Evolutionary conservation across 2,329 filamentous ascomycete species (phyloP), one percentile per base, ranked within the genome.

Genomic region (Exophiala sideris): DNA sequence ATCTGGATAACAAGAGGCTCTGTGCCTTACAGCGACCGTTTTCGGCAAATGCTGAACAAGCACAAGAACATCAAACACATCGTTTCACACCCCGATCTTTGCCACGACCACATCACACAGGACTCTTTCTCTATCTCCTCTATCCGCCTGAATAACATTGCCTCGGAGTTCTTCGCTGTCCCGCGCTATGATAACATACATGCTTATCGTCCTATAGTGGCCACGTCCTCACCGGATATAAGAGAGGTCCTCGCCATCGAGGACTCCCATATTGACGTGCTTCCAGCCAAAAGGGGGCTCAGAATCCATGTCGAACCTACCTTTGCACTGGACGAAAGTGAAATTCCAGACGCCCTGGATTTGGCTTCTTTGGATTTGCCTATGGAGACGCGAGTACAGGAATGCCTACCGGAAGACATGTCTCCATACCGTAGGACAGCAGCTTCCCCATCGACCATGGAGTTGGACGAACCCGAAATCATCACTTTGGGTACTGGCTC

Each of bases 401-500:
- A 67, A 61, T 8, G 32, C 5, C 32, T 60, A 35, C 54, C 54
- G n/a, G 33, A 48, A 7, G 51, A 45, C 24, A 42, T 48, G 40
- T 47, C 51, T 10, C 18, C 35, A 8, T 42, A 50, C 36, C 45
- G 18, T 12, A 39, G 16, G 18, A 18, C 49, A 16, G 34, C 47
- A 33, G 29, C 76, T 39, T 70, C 77, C 10, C 82, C 85, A 59
- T 71, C 79, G n/a, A 81, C 85, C 57, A 81, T 95, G 2, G 87
- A 88, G 2, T 82, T 83, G 60, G 79, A 82, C 33, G 86, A 96
- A 64, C 83, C 86, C 0, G 91, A 96, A 69, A 83, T 99, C 45
- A 86, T 91, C 36, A 84, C 91, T 1, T 80, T 99, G 0, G 94
- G 94, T 5, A 99, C 94, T 2, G 94, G 94, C 7, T 97, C 92